Evolutionary conservation across 345 rosid species (phyloP).

Genomic region (Hirschfeldia incana): DNA sequence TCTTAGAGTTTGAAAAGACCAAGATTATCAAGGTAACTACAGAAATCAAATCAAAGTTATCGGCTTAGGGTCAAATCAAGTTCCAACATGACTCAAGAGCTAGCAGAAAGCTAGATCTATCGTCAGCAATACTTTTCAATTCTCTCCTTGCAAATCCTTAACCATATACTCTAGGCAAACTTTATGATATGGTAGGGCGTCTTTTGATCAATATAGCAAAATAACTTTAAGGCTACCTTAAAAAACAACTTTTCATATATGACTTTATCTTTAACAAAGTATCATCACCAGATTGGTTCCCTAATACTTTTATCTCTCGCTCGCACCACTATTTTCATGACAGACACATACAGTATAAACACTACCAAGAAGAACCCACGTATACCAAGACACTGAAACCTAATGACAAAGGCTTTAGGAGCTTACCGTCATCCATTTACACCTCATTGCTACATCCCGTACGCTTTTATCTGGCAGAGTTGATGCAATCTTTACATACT

Average conservation of each 20-base stretch:
- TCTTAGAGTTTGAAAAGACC: constrained; percentile 3
- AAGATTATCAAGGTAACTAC: constrained; percentile 18
- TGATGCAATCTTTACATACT: constrained; percentile 87
- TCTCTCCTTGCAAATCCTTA: constrained; percentile 5
- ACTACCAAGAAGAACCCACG: not conserved
- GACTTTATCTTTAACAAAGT: constrained; percentile 35
- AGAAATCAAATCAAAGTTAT: constrained; percentile 34
- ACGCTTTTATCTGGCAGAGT: constrained; percentile 82
- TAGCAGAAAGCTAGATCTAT: constrained; percentile 21
- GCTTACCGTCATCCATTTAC: constrained; percentile 62
- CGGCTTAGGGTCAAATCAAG: constrained; percentile 19
- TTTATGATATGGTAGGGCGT: constrained; percentile 30
- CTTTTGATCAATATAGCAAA: constrained; percentile 19
- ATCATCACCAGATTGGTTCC: constrained; percentile 23
- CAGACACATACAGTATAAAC: not conserved
- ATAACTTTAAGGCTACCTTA: constrained; percentile 13
- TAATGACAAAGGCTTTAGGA: not conserved
- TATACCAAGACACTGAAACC: not conserved
- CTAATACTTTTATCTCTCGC: constrained; percentile 11
- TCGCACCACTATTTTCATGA: constrained; percentile 1
- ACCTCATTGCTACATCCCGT: constrained; percentile 97
- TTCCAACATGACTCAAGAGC: constrained; percentile 29
- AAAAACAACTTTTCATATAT: constrained; percentile 15
- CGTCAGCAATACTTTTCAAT: constrained; percentile 3
- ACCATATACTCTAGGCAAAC: constrained; percentile 16